Base-by-base conservation (phyloP, 768 basidiomycete genomes). In the Suillus alpinus region DNA sequence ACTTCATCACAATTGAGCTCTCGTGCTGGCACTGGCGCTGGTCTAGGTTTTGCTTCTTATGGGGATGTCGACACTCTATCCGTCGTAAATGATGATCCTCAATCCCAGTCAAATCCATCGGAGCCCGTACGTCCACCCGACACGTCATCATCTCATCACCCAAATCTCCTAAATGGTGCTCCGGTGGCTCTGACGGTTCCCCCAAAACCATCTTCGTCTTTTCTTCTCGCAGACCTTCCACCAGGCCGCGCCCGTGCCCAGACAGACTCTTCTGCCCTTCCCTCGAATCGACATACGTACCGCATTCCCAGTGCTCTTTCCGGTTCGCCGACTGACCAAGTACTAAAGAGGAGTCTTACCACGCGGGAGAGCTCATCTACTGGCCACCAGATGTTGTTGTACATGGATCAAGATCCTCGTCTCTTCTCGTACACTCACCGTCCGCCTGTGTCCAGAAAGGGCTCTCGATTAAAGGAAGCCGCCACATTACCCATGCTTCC, bases 1-100 rank as follows among this genome's bases (percentile, higher is more conserved):
- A 78, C 81, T 36, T 34, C 71, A 8, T 82, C 84, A 6, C 83
- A 83, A 65, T 76, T 80, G 41, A 79, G 79, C 62, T 81, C 82
- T 41, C 82, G 83, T 44, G 76, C 78, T 47, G 83, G 80, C 31
- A 77, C 77, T 4, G 80, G 77, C 59, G 79, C 80, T 16, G 78
- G 75, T n/a, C 77, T 83, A 49, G 81, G 80, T 9, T 75, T 82
- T 59, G 51, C 55, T n/a, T 65, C 71, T 7, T 31, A 18, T 31
- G 29, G 49, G 9, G 74, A 73, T 26, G 56, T 67, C 56, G 46
- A 26, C 16, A 65, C 74, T 34, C 7, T 31, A 7, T n/a, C 49
- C 16, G 18, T 50, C 29, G 29, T 31, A 26, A 50, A 31, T 6
- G 46, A 36, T 14, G 20, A 46, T 18, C 40, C 52, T n/a, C 34